Conservation (phyloP, 148 eudicot species). For the Limonium bicolor region DNA sequence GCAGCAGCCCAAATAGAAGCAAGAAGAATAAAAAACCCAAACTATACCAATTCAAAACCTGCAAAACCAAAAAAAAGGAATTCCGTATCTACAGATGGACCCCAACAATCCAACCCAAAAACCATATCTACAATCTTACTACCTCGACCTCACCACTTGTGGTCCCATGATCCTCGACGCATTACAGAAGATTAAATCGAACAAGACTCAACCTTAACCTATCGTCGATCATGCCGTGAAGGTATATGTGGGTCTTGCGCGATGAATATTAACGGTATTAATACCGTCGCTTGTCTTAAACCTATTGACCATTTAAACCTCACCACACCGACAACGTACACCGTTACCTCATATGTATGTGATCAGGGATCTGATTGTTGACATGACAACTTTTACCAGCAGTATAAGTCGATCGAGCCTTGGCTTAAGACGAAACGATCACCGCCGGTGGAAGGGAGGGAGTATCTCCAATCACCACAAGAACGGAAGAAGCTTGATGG, state of each 20-base stretch:
- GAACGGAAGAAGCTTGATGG: slow-evolving; percentile 95
- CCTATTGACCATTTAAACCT: background rate
- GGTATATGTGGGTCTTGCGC: slow-evolving; percentile 98
- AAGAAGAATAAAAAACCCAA: slow-evolving; percentile 15
- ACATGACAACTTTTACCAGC: slow-evolving; percentile 95
- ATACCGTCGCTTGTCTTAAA: slow-evolving; percentile 85
- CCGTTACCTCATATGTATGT: slow-evolving; percentile 98
- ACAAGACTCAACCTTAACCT: slow-evolving; percentile 76
- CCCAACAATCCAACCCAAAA: slow-evolving; percentile 60
- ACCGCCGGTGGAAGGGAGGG: slow-evolving; percentile 40
- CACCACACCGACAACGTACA: slow-evolving; percentile 54
- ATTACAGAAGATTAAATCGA: slow-evolving; percentile 92
- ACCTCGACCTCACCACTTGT: slow-evolving; percentile 80
- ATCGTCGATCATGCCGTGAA: slow-evolving; percentile 87
- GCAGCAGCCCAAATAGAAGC: slow-evolving; percentile 39
- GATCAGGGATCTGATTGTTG: slow-evolving; percentile 91
- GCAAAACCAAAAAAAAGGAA: slow-evolving; percentile 27
- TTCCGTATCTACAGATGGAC: slow-evolving; percentile 88
- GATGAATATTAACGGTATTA: slow-evolving; percentile 91
- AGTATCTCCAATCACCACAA: slow-evolving; percentile 62
- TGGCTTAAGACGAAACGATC: slow-evolving; percentile 88
- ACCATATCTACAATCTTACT: slow-evolving; percentile 43
- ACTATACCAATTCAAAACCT: too few species aligned
- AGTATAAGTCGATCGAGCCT: slow-evolving; percentile 95
- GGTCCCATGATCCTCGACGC: slow-evolving; percentile 98